Conservation (phyloP, 306 rosid genomes). For the Rubus parviflorus region DNA sequence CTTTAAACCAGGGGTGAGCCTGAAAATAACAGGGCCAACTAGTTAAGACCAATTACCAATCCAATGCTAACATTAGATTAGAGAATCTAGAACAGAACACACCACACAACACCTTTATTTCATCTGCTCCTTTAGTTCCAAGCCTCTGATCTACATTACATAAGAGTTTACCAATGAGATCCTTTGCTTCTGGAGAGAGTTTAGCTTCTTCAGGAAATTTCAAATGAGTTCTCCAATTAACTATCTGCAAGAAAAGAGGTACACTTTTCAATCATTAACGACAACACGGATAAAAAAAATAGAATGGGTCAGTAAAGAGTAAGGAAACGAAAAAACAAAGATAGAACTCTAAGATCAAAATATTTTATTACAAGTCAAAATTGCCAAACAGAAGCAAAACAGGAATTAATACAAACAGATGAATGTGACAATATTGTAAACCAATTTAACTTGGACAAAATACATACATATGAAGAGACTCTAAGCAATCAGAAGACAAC, state of each 20-base stretch:
- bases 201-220: slow-evolving; percentile 98
- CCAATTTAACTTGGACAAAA: too few species aligned
- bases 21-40: slow-evolving; percentile 39
- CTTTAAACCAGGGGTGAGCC: slow-evolving; percentile 97
- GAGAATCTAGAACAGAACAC: slow-evolving; percentile 56
- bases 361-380: too few species aligned
- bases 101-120: slow-evolving; percentile 92
- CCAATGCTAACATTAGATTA: slow-evolving; percentile 26
- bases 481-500: slow-evolving; percentile 1
- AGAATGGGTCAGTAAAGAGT: background rate
- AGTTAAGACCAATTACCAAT: slow-evolving; percentile 34
- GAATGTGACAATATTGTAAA: too few species aligned
- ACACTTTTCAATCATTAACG: slow-evolving; percentile 13
- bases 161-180: slow-evolving; percentile 77
- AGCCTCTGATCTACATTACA: slow-evolving; percentile 97
- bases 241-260: slow-evolving; percentile 63
- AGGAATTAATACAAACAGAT: too few species aligned
- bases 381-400: too few species aligned
- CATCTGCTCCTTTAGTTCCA: slow-evolving; percentile 96
- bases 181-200: slow-evolving; percentile 90
- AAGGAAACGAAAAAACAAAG: background rate
- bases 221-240: slow-evolving; percentile 92
- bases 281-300: slow-evolving; percentile 14
- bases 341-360: background rate
- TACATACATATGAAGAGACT: too few species aligned